These are phyloP conservation scores for Didymellaceae sp. DNA, from an alignment of 2,329 filamentous ascomycete species.

Conservation along the genomic window DNA sequence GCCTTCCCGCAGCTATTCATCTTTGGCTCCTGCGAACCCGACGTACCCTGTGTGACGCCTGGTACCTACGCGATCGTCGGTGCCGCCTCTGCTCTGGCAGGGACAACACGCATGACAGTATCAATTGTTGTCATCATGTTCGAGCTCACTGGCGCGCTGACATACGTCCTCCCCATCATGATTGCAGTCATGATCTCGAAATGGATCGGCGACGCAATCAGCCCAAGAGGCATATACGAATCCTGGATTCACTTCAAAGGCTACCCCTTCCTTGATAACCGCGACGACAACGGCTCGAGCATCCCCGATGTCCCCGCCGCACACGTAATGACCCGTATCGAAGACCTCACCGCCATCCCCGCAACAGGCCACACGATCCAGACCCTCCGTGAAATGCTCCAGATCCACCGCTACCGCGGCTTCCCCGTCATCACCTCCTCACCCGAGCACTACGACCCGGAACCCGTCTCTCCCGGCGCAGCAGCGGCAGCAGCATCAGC, in stretches of 20 bases:
- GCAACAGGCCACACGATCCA: slow-evolving; percentile 87
- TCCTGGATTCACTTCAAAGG: slow-evolving; percentile 96
- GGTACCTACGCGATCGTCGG: slow-evolving; percentile 97
- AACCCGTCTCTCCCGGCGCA: background rate
- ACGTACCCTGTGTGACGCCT: slow-evolving; percentile 86
- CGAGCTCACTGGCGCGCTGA: slow-evolving; percentile 93
- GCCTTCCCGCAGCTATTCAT: slow-evolving; percentile 77
- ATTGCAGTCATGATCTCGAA: slow-evolving; percentile 97
- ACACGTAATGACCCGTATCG: slow-evolving; percentile 89
- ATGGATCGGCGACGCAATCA: slow-evolving; percentile 97
- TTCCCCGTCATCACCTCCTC: slow-evolving; percentile 76
- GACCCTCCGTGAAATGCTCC: slow-evolving; percentile 73
- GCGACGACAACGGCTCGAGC: slow-evolving; percentile 66
- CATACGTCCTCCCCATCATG: slow-evolving; percentile 98
- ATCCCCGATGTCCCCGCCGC: slow-evolving; percentile 86
- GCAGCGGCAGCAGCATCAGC: background rate
- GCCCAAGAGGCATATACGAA: slow-evolving; percentile 92
- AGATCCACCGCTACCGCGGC: slow-evolving; percentile 79
- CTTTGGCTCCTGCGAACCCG: slow-evolving; percentile 82
- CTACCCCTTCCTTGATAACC: slow-evolving; percentile 94
- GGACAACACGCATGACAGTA: slow-evolving; percentile 94
- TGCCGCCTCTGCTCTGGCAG: slow-evolving; percentile 90
- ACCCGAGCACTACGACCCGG: background rate
- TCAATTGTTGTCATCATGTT: slow-evolving; percentile 99
- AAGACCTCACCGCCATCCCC: slow-evolving; percentile 87